Base-by-base conservation (phyloP, 2,329 filamentous ascomycete species). In the Parafenestella ontariensis region DNA sequence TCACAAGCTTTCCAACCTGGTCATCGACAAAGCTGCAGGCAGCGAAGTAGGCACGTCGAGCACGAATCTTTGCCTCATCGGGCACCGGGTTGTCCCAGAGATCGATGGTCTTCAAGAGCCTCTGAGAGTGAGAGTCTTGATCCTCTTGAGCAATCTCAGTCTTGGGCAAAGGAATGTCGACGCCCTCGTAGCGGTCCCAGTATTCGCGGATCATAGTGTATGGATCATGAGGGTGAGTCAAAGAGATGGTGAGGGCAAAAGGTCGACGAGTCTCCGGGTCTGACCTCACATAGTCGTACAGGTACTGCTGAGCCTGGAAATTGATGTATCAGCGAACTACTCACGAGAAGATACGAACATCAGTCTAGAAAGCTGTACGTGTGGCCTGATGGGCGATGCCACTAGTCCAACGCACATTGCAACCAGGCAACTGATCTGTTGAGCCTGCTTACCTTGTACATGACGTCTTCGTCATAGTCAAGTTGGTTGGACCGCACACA, bases 381-480 rank as follows among this genome's bases (percentile, higher is more conserved):
- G 5, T 17, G 31, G n/a, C 13, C 5, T 7, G 5, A 11, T n/a
- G n/a, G 18, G n/a, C 18, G 5, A 17, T 37, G 34, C 34, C n/a
- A 37, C 18, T 9, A 18, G n/a, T 37, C 13, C 20, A 21, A 10
- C 20, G 36, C 18, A n/a, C 18, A 24, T 40, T 15, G 13, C 4
- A n/a, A 34, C 15, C 15, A 39, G 20, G 23, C 15, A 1, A 17
- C 28, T 28, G 24, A 17, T 11, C 13, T n/a, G 18, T 21, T n/a
- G 29, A 3, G 41, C 18, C 18, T 46, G 13, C 66, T 66, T 58
- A 76, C 74, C 75, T 89, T 91, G 81, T 90, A 94, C 87, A 97
- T 94, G 74, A 96, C 92, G 78, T 97, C 93, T 78, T 96, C 93
- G 69, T 97, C 93, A 68, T 94, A 97, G 75, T 97, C 93, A 47